Evolutionary conservation across 2,329 filamentous ascomycete species (phyloP).

Genomic region (Apiospora phragmitis): DNA sequence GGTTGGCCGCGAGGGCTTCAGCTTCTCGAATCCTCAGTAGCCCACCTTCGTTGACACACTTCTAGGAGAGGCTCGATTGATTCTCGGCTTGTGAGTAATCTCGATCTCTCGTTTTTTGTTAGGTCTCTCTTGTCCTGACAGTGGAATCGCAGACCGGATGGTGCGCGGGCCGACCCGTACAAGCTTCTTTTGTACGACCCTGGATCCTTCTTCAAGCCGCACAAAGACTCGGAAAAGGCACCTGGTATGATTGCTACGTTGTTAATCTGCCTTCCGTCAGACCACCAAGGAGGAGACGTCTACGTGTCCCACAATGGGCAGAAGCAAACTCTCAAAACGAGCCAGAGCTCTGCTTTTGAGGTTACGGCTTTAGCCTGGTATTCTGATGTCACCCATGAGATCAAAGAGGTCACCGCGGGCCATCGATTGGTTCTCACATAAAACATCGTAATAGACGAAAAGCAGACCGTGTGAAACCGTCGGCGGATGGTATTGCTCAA

Average conservation of each 20-base stretch:
- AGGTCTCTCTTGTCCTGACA: background rate
- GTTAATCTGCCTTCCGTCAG: conserved; percentile 45
- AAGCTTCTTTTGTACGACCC: conserved; percentile 48
- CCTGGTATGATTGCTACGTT: conserved; percentile 48
- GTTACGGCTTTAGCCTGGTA: conserved; percentile 41
- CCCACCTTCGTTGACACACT: conserved; percentile 24
- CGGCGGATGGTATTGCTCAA: background rate
- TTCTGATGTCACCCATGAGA: conserved; percentile 49
- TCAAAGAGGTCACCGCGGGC: conserved; percentile 41
- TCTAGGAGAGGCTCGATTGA: conserved; percentile 23
- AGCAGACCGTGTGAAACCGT: conserved; percentile 15
- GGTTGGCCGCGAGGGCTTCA: conserved; percentile 35
- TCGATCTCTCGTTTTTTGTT: background rate
- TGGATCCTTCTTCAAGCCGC: conserved; percentile 46
- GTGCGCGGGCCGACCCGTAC: conserved; percentile 32
- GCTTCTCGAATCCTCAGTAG: conserved; percentile 39
- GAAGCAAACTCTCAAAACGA: conserved; percentile 31
- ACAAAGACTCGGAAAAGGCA: conserved; percentile 46
- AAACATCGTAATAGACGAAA: conserved; percentile 40
- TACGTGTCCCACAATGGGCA: conserved; percentile 36
- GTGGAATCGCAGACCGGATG: conserved; percentile 15
- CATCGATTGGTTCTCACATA: conserved; percentile 49
- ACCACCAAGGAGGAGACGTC: conserved; percentile 44
- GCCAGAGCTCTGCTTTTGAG: conserved; percentile 29
- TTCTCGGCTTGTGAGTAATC: conserved; percentile 30